These are phyloP conservation scores for Tylopilus sp. DNA, from an alignment of 768 basidiomycete species.

Conservation along the genomic window DNA sequence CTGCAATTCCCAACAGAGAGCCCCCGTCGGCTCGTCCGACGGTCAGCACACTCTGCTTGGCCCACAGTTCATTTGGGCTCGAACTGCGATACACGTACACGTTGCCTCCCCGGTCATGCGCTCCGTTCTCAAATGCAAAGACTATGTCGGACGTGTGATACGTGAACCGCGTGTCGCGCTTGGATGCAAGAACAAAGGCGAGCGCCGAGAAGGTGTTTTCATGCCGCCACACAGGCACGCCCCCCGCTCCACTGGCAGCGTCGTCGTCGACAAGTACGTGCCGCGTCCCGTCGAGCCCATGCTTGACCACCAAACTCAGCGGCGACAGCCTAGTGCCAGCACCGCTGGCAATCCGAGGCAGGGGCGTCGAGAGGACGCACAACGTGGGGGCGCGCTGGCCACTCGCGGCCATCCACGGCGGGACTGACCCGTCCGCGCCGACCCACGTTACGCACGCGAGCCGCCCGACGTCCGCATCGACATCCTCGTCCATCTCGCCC, in stretches of 20 bases:
- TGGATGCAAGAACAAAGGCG: constrained; percentile 91
- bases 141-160: constrained; percentile 62
- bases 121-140: constrained; percentile 82
- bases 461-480: constrained; percentile 72
- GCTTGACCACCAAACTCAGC: constrained; percentile 58
- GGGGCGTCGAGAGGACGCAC: constrained; percentile 64
- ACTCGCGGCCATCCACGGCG: constrained; percentile 42
- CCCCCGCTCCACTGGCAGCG: background rate
- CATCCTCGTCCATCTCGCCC: constrained; percentile 91
- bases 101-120: constrained; percentile 68
- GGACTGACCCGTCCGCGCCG: constrained; percentile 42
- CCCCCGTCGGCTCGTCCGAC: constrained; percentile 69
- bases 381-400: constrained; percentile 33
- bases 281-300: constrained; percentile 68
- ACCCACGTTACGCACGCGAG: constrained; percentile 68
- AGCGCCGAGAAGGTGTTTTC: constrained; percentile 83
- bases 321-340: constrained; percentile 13
- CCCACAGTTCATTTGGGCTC: constrained; percentile 49
- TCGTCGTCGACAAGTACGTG: constrained; percentile 42
- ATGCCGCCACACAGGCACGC: constrained; percentile 61
- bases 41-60: constrained; percentile 79
- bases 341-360: constrained; percentile 62
- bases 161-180: constrained; percentile 85
- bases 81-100: constrained; percentile 79
- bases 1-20: constrained; percentile 73